These are phyloP conservation scores for Tylopilus sp. DNA, from an alignment of 768 basidiomycete species.

Conservation along the genomic window DNA sequence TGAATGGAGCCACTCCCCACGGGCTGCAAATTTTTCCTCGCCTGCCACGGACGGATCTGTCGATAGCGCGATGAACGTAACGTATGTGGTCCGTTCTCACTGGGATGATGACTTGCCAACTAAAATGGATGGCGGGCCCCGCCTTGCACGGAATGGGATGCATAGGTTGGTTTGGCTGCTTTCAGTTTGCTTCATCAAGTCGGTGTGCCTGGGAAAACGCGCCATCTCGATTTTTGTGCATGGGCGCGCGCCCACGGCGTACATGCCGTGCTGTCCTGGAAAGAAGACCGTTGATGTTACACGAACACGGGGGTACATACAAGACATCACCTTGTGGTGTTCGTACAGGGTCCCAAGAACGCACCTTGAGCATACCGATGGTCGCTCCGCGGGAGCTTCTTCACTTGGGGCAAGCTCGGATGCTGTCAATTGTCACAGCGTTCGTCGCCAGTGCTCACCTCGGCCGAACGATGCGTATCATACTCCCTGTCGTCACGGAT, in stretches of 20 bases:
- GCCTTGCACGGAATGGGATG: constrained; percentile 2
- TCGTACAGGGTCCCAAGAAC: neutral
- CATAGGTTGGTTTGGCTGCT: neutral
- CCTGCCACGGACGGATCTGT: constrained; percentile 2
- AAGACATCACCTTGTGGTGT: neutral
- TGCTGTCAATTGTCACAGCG: neutral
- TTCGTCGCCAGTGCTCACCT: neutral
- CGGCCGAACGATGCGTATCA: neutral
- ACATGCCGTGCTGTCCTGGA: neutral
- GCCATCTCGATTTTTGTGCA: neutral
- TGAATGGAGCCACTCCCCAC: neutral
- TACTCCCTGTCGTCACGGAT: constrained; percentile 14
- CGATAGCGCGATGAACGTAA: neutral
- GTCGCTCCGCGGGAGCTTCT: neutral
- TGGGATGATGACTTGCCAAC: neutral
- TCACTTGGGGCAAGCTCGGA: neutral
- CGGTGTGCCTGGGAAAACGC: constrained; percentile 5
- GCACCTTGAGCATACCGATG: neutral
- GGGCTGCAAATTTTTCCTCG: constrained; percentile 1
- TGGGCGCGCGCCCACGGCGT: neutral
- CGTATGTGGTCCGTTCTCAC: neutral
- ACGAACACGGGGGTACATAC: neutral
- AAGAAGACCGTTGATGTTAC: constrained; percentile 1
- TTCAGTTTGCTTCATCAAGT: neutral
- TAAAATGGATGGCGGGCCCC: neutral